phyloP scores from a whole-genome alignment of 2,329 filamentous ascomycete species.

The Calonectria pteridis region DNA sequence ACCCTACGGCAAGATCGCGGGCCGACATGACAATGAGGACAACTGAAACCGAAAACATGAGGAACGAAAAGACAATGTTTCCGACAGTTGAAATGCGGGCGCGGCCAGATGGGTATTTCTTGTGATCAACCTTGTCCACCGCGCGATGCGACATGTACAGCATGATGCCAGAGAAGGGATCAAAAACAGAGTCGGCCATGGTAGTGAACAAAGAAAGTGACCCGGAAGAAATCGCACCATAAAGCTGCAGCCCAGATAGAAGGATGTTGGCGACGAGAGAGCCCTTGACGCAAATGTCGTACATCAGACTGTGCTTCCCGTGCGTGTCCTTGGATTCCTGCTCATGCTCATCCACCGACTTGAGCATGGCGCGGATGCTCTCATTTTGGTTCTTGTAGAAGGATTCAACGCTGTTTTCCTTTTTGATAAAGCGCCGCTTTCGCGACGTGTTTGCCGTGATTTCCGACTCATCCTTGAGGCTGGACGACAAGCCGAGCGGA shows the following conservation, averaged over 20 bases:
- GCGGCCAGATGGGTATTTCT: neutral
- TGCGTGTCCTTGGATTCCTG: slow-evolving; percentile 7
- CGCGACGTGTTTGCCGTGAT: neutral
- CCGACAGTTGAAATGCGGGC: neutral
- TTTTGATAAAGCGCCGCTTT: neutral
- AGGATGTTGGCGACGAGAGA: slow-evolving; percentile 4
- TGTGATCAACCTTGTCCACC: neutral
- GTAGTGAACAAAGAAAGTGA: slow-evolving; percentile 11
- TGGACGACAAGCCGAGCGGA: neutral
- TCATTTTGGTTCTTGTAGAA: slow-evolving; percentile 15
- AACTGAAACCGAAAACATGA: slow-evolving; percentile 11
- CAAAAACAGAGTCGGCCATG: slow-evolving; percentile 14
- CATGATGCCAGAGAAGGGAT: slow-evolving; percentile 13
- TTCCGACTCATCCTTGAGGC: neutral
- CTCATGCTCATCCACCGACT: slow-evolving; percentile 9
- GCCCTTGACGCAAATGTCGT: slow-evolving; percentile 5
- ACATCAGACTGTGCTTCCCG: slow-evolving; percentile 3
- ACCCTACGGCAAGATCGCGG: neutral
- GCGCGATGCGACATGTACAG: slow-evolving; percentile 14
- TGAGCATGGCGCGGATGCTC: slow-evolving; percentile 8
- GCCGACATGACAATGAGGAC: slow-evolving; percentile 15
- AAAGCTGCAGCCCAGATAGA: neutral
- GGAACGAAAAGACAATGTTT: slow-evolving; percentile 12
- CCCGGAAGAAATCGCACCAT: neutral
- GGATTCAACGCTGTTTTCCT: neutral